Evolutionary conservation across 2,329 filamentous ascomycete genomes (phyloP).

Genomic region (Penicillium sp.): DNA sequence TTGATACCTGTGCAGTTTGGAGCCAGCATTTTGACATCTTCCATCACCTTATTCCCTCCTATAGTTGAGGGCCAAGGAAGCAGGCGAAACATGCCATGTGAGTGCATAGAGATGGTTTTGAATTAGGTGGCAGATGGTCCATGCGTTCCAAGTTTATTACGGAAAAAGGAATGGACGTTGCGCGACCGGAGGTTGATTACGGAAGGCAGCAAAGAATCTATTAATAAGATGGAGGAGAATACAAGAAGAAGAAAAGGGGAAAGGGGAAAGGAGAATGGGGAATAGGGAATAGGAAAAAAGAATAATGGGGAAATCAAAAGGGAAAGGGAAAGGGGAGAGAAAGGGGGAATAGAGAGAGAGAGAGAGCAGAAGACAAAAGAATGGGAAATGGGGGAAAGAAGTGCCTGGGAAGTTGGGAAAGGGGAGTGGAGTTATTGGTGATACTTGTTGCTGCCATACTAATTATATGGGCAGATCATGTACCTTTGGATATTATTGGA

Average conservation of each 20-base stretch:
- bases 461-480: neutral
- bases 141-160: constrained; percentile 11
- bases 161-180: constrained; percentile 21
- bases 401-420: neutral
- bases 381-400: neutral
- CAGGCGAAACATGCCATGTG: constrained; percentile 45
- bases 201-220: constrained; percentile 8
- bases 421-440: constrained; percentile 2
- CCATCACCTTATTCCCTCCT: constrained; percentile 40
- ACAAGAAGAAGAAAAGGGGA: constrained; percentile 6
- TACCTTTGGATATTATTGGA: constrained; percentile 3
- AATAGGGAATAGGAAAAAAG: constrained; percentile 9
- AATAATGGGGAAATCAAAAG: constrained; percentile 1
- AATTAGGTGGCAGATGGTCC: constrained; percentile 13
- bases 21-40: constrained; percentile 39
- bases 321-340: too few species aligned
- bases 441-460: constrained; percentile 6
- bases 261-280: constrained; percentile 8
- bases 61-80: constrained; percentile 40
- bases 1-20: constrained; percentile 28
- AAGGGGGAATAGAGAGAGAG: too few species aligned
- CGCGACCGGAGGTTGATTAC: constrained; percentile 17
- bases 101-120: constrained; percentile 17
- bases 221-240: constrained; percentile 10
- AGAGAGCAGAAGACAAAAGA: neutral